Evolutionary conservation across 352 stramenopile genomes (phyloP).

Genomic region (Hyaloperonospora arabidopsidis): DNA sequence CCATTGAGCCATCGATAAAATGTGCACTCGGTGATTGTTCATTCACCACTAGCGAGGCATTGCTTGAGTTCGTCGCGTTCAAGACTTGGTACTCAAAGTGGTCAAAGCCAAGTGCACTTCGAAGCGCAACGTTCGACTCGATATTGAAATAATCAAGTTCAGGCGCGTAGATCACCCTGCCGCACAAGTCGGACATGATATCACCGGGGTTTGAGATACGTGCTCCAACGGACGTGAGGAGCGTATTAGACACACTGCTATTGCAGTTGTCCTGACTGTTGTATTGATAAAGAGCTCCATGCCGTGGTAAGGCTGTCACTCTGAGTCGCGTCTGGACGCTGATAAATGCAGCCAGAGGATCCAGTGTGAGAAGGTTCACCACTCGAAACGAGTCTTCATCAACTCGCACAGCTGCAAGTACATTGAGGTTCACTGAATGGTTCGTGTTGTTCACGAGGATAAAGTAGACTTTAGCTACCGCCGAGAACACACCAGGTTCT

Average conservation of each 20-base stretch:
- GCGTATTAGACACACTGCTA: background rate
- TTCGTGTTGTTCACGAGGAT: conserved; percentile 7
- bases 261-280: conserved; percentile 1
- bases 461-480: conserved; percentile 28
- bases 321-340: conserved; percentile 24
- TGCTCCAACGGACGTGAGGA: conserved; percentile 17
- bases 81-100: conserved; percentile 35
- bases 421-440: conserved; percentile 7
- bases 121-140: conserved; percentile 4
- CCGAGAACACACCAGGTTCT: conserved; percentile 23
- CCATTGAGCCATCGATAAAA: conserved; percentile 9
- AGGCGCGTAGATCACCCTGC: conserved; percentile 39
- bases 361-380: conserved; percentile 31
- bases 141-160: conserved; percentile 50
- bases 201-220: conserved; percentile 6
- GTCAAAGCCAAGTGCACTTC: conserved; percentile 8
- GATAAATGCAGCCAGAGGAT: conserved; percentile 35
- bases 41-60: conserved; percentile 11
- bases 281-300: conserved; percentile 54
- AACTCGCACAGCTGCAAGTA: conserved; percentile 24
- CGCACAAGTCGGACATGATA: conserved; percentile 23
- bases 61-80: conserved; percentile 5
- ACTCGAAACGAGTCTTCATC: conserved; percentile 45
- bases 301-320: conserved; percentile 30
- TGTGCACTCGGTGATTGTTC: conserved; percentile 7